Conservation (phyloP, 2,329 filamentous ascomycete genomes). For the Trichoderma sp. region DNA sequence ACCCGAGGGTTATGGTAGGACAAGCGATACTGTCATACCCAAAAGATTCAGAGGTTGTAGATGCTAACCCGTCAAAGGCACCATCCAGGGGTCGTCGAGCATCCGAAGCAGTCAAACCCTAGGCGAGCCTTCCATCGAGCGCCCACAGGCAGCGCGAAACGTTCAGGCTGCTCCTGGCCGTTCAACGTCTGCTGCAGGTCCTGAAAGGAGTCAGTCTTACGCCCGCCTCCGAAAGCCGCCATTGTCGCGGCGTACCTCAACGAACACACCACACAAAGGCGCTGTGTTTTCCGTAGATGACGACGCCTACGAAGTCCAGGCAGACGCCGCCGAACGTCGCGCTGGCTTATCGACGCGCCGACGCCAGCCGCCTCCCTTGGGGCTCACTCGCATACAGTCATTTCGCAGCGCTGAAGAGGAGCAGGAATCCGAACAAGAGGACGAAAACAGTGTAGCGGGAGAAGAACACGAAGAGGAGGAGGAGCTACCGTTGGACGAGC, state of each 20-base stretch:
- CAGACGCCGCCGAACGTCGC: constrained; percentile 59
- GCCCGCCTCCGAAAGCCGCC: constrained; percentile 68
- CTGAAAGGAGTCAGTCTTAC: constrained; percentile 51
- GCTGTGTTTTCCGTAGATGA: constrained; percentile 92
- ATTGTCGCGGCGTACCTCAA: constrained; percentile 73
- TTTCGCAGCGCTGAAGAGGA: constrained; percentile 30
- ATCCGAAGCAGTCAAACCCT: constrained; percentile 37
- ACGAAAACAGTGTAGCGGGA: constrained; percentile 27
- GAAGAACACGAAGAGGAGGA: constrained; percentile 42
- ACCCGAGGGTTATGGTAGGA: constrained; percentile 60
- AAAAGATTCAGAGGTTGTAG: not conserved
- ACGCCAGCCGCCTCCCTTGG: constrained; percentile 36
- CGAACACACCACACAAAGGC: constrained; percentile 76
- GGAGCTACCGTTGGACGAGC: constrained; percentile 49
- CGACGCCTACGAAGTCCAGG: constrained; percentile 76
- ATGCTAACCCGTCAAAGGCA: constrained; percentile 29
- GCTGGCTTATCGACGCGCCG: constrained; percentile 40
- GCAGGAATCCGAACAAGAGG: constrained; percentile 27
- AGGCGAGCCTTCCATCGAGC: constrained; percentile 44
- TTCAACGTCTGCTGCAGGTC: constrained; percentile 44
- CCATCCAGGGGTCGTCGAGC: constrained; percentile 31
- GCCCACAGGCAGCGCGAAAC: constrained; percentile 37
- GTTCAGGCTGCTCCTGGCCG: constrained; percentile 34
- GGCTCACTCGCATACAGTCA: constrained; percentile 49
- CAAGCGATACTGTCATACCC: constrained; percentile 14